Percentiles rank a stretch among this genome's conserved stretches.
These are phyloP conservation scores for Fusarium coicis DNA, from an alignment of 2,329 filamentous ascomycete species.

Conservation along the genomic window DNA sequence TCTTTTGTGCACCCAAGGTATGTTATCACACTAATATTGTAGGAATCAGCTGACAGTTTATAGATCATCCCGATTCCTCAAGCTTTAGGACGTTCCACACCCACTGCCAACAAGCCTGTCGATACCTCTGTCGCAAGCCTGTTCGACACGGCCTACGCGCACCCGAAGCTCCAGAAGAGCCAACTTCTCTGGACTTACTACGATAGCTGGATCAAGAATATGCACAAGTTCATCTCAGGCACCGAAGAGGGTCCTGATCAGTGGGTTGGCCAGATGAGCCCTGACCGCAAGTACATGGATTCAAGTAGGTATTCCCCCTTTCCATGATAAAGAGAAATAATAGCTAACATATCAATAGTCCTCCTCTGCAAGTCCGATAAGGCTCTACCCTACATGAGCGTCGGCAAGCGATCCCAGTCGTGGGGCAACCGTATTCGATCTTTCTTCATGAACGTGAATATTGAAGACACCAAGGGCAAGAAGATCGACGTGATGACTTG, in stretches of 20 bases:
- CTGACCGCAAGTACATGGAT: conserved; percentile 50
- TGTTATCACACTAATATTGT: rapidly evolving
- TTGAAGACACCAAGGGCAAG: conserved; percentile 52
- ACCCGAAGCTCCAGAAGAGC: conserved; percentile 57
- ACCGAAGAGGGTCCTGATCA: conserved; percentile 59
- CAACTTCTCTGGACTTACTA: conserved; percentile 58
- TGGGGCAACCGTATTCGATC: conserved; percentile 51
- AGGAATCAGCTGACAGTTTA: neutral
- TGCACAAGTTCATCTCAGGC: conserved; percentile 57
- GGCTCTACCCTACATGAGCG: conserved; percentile 56
- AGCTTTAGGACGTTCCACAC: conserved; percentile 2
- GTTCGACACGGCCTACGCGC: conserved; percentile 63
- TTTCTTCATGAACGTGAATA: conserved; percentile 52
- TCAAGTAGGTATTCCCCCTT: conserved; percentile 41
- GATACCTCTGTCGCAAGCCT: conserved; percentile 60
- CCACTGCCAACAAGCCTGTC: conserved; percentile 55
- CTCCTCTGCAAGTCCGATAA: conserved; percentile 58
- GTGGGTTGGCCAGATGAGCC: conserved; percentile 58
- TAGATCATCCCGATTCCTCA: conserved; percentile 45
- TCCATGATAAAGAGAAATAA: neutral
- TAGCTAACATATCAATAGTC: conserved; percentile 44
- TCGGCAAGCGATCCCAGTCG: conserved; percentile 48
- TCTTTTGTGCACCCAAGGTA: conserved; percentile 58
- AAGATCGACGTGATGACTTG: conserved; percentile 58
- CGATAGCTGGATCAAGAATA: conserved; percentile 56